Percentiles rank a stretch among this genome's conserved stretches.
These are phyloP conservation scores for Mimosa pudica DNA, from an alignment of 306 rosid species.

Conservation along the genomic window DNA sequence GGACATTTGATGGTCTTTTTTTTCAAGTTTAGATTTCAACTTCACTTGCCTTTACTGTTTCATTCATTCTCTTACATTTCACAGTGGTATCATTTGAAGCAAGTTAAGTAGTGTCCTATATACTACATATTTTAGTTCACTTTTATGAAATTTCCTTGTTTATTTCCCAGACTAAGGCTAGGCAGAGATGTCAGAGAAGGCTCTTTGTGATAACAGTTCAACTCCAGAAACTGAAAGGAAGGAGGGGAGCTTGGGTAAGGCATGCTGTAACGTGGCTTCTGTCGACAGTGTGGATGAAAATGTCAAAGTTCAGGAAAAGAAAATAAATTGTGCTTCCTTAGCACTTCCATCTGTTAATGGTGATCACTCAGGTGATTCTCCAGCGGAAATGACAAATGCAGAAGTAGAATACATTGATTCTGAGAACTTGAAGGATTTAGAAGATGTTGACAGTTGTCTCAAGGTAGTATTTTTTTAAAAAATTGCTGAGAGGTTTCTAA, in stretches of 20 bases:
- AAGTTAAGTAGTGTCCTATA: constrained; percentile 2
- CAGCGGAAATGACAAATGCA: constrained; percentile 50
- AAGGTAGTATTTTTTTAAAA: constrained; percentile 54
- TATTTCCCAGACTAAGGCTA: constrained; percentile 45
- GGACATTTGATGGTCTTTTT: constrained; percentile 28
- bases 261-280: constrained; percentile 48
- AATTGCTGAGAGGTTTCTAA: neutral
- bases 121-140: constrained; percentile 7
- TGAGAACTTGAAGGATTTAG: constrained; percentile 78
- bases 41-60: constrained; percentile 21
- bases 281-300: constrained; percentile 56
- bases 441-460: constrained; percentile 66
- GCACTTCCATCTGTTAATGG: constrained; percentile 66
- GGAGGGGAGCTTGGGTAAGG: constrained; percentile 66
- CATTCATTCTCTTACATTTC: constrained; percentile 5
- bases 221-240: constrained; percentile 73
- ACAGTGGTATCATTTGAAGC: neutral
- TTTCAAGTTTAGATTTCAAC: constrained; percentile 30
- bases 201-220: constrained; percentile 75
- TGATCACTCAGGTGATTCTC: constrained; percentile 48
- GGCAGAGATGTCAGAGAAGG: constrained; percentile 77
- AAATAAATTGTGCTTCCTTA: constrained; percentile 46
- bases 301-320: constrained; percentile 58
- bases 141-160: constrained; percentile 30
- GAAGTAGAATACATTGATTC: constrained; percentile 93